Evolutionary conservation across 225 moss, liverwort and hornwort genomes (phyloP), one percentile per base, ranked within the genome.

Genomic region (Bryoerythrophyllum caledonicum): DNA sequence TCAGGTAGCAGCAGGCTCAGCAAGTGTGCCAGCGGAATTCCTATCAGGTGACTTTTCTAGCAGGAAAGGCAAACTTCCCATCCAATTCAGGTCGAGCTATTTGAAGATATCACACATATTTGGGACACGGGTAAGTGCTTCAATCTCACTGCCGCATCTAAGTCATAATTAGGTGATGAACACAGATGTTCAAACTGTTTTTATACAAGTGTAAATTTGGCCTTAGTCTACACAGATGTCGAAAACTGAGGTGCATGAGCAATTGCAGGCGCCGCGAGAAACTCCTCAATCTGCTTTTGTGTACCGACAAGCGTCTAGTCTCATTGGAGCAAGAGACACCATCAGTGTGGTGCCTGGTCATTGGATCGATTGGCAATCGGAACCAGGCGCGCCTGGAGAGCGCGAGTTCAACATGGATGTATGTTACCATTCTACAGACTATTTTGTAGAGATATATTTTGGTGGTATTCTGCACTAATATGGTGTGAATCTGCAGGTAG

Each of bases 331-430:
- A 66, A 80, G 64, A 64, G 91, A 99, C 65, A 70, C 77, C 61
- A 95, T 99, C 67, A 89, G 94, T 72, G 90, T 99, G 54, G 88
- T 99, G 56, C 97, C 97, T 73, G 97, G 97, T 19, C 97, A 99
- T 83, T 99, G 97, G 95, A 91, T 99, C 71, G 97, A 99, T 76
- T 88, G 89, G 67, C 87, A 90, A 67, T 75, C 77, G 68, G 97
- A 99, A 85, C 80, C 86, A 67, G 97, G 97, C 70, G 93, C 97
- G 32, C 86, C 84, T 38, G 97, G 97, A 35, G 97, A 99, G 79
- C 93, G 97, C 16, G 91, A 99, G 27, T 99, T 99, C 76, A 99
- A 90, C 65, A 85, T 93, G 93, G 95, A 99, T 61, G 97, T 97
- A 87, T 67, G 88, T 78, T 60, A 54, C 32, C 63, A 72, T 17